Conservation (phyloP, 495 filamentous ascomycete genomes). For the Margaritispora aquatica region DNA sequence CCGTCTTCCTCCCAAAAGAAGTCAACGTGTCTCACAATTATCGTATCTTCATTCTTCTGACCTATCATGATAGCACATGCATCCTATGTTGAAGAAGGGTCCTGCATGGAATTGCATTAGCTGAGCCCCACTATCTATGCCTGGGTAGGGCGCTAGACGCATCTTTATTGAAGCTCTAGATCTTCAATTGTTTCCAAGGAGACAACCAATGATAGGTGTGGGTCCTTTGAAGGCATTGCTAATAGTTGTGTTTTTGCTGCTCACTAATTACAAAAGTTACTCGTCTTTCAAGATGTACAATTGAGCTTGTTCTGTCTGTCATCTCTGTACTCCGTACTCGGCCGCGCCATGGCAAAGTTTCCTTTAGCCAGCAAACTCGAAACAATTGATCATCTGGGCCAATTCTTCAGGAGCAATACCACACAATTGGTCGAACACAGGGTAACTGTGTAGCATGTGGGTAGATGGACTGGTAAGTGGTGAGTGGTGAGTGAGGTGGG, state of each 20-base stretch:
- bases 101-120: conserved; percentile 7
- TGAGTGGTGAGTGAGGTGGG: no score
- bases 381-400: background rate
- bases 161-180: background rate
- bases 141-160: background rate
- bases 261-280: no score
- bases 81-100: background rate
- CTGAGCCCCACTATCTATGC: background rate
- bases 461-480: background rate
- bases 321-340: background rate
- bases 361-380: background rate
- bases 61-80: background rate
- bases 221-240: no score
- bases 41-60: background rate
- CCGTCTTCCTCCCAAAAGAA: background rate
- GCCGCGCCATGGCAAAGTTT: background rate
- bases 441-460: background rate
- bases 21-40: conserved; percentile 5
- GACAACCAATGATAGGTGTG: no score
- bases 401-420: background rate
- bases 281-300: background rate
- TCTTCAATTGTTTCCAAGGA: background rate
- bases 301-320: background rate
- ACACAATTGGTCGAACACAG: background rate
- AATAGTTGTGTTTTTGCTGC: no score